Conservation (phyloP, 371 early-diverging fungal species). For the Lichtheimia corymbifera region DNA sequence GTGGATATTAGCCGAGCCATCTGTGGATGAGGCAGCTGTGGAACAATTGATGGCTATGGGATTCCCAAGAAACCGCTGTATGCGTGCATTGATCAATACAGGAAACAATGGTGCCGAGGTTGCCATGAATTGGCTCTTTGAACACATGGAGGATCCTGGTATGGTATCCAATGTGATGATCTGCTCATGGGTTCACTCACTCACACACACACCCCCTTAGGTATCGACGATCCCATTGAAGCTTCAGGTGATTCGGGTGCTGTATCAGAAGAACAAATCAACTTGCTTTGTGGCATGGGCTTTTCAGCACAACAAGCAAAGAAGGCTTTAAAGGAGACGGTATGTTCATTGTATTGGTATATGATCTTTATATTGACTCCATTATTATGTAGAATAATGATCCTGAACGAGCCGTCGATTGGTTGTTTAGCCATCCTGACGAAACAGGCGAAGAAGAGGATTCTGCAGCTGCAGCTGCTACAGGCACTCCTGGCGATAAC, state of each 20-base stretch:
- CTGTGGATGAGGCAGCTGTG: constrained; percentile 66
- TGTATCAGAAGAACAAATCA: constrained; percentile 47
- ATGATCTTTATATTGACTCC: background rate
- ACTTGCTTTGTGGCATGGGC: constrained; percentile 87
- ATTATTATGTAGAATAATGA: constrained; percentile 59
- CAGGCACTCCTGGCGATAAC: constrained; percentile 22
- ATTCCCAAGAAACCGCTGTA: constrained; percentile 82
- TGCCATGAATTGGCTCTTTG: constrained; percentile 94
- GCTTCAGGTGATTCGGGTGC: constrained; percentile 9
- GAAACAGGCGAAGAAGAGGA: constrained; percentile 49
- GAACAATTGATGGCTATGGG: constrained; percentile 88
- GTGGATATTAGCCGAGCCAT: constrained; percentile 32
- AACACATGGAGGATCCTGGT: constrained; percentile 92
- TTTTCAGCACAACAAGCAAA: constrained; percentile 81
- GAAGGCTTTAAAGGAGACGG: constrained; percentile 82
- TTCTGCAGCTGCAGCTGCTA: background rate
- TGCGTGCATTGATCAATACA: constrained; percentile 78
- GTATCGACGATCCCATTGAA: constrained; percentile 49
- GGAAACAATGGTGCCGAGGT: constrained; percentile 82
- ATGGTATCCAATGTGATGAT: constrained; percentile 24
- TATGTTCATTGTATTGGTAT: constrained; percentile 27
- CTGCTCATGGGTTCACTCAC: background rate
- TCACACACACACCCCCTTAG: no score
- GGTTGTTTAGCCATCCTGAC: constrained; percentile 90
- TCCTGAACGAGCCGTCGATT: constrained; percentile 92